Evolutionary conservation across 441 rosid genomes (phyloP).

Genomic region (Pelargonium myrrhifolium): DNA sequence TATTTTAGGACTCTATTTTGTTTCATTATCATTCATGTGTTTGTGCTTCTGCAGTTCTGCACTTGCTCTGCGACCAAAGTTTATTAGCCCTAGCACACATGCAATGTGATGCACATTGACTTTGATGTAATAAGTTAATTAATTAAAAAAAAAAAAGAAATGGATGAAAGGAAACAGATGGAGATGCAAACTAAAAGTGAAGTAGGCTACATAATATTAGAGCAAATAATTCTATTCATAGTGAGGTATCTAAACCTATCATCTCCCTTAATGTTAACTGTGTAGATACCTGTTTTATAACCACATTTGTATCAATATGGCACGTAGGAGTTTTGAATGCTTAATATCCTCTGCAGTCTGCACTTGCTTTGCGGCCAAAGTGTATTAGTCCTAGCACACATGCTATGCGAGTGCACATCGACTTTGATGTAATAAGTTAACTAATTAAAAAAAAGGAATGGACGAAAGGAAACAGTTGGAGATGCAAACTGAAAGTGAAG

Average conservation of each 20-base stretch:
- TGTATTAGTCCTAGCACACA: too few relatives aligned
- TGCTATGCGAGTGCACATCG: too few relatives aligned
- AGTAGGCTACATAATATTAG: neutral
- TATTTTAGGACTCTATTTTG: conserved; percentile 1
- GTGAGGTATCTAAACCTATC: neutral
- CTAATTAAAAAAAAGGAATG: neutral
- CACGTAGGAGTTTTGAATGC: too few relatives aligned
- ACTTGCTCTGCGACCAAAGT: neutral
- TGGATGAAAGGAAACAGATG: neutral
- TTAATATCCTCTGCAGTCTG: too few relatives aligned
- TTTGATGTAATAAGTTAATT: neutral
- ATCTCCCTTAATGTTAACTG: too few relatives aligned
- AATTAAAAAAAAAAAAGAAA: neutral
- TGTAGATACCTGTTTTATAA: too few relatives aligned
- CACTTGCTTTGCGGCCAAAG: too few relatives aligned
- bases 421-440: neutral
- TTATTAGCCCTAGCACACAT: neutral
- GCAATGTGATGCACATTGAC: neutral
- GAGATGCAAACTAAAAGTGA: neutral
- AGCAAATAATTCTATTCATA: neutral
- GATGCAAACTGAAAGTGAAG: neutral
- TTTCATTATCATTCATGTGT: conserved; percentile 6
- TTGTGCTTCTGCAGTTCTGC: neutral
- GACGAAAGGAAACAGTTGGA: neutral
- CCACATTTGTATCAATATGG: too few relatives aligned